Evolutionary conservation across 83 land plant species (phyloP).

Genomic region (Picea mariana): DNA sequence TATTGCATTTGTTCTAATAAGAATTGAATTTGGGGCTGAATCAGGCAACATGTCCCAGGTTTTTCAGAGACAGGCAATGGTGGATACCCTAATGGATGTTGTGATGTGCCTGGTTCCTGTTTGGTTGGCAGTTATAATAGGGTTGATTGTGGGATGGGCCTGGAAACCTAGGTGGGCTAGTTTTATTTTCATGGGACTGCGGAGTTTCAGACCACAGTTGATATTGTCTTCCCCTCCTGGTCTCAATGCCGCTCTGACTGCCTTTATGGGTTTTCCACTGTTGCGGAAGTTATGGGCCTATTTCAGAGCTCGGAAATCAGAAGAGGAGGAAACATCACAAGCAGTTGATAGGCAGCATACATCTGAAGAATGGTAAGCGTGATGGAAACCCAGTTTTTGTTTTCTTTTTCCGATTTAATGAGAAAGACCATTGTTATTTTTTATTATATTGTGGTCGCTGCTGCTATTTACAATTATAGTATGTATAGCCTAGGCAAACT

Average conservation of each 20-base stretch:
- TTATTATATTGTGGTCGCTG: neutral
- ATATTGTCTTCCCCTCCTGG: neutral
- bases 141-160: constrained; percentile 68
- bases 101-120: constrained; percentile 35
- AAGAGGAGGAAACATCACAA: neutral
- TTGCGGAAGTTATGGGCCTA: constrained; percentile 1
- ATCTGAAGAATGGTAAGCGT: constrained; percentile 9
- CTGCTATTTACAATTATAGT: neutral
- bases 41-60: neutral
- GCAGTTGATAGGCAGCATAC: neutral
- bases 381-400: no score
- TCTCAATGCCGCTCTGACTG: constrained; percentile 2
- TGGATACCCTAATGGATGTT: constrained; percentile 10
- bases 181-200: neutral
- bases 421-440: neutral
- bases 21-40: neutral
- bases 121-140: constrained; percentile 58
- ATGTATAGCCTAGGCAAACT: neutral
- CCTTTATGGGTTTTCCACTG: constrained; percentile 8
- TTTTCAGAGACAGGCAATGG: constrained; percentile 3
- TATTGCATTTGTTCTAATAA: no score
- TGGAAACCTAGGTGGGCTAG: constrained; percentile 75
- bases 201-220: constrained; percentile 5
- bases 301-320: constrained; percentile 7
- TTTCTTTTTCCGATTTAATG: neutral